A percentile compares a stretch with the other conserved stretches of the same genome.
These are phyloP conservation scores for Grammothele lineata DNA, from an alignment of 768 basidiomycete species.

Conservation along the genomic window DNA sequence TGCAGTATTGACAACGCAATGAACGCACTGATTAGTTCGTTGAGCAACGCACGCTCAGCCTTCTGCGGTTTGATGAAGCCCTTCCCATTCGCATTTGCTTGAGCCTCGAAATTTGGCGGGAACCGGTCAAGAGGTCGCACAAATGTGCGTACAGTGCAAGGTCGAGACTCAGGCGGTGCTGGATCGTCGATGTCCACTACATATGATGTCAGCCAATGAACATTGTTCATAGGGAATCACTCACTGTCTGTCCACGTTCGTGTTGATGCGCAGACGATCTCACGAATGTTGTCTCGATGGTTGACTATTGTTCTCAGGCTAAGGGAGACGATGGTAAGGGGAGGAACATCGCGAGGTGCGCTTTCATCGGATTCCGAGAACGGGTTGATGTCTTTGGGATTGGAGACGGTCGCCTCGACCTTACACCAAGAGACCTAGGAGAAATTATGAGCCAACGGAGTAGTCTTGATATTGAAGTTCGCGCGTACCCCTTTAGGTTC, in stretches of 20 bases:
- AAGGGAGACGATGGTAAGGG: slow-evolving; percentile 87
- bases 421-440: slow-evolving; percentile 94
- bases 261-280: slow-evolving; percentile 81
- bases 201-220: not conserved
- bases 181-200: slow-evolving; percentile 87
- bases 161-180: slow-evolving; percentile 82
- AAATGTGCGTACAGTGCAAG: slow-evolving; percentile 80
- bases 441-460: not conserved
- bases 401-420: slow-evolving; percentile 75
- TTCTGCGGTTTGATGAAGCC: slow-evolving; percentile 69
- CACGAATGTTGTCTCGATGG: slow-evolving; percentile 90
- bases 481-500: slow-evolving; percentile 73
- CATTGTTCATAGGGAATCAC: slow-evolving; percentile 13
- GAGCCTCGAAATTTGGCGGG: slow-evolving; percentile 77
- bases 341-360: slow-evolving; percentile 78
- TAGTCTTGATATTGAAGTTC: too few relatives aligned
- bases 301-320: slow-evolving; percentile 90
- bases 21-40: slow-evolving; percentile 64
- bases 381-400: slow-evolving; percentile 88
- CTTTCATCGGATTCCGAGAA: slow-evolving; percentile 65
- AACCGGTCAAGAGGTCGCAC: slow-evolving; percentile 87
- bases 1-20: slow-evolving; percentile 36
- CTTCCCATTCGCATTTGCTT: slow-evolving; percentile 58
- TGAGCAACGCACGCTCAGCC: slow-evolving; percentile 85
- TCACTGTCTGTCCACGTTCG: slow-evolving; percentile 77